Conservation (phyloP, 2,329 filamentous ascomycete species). For the Cytospora schulzeri region DNA sequence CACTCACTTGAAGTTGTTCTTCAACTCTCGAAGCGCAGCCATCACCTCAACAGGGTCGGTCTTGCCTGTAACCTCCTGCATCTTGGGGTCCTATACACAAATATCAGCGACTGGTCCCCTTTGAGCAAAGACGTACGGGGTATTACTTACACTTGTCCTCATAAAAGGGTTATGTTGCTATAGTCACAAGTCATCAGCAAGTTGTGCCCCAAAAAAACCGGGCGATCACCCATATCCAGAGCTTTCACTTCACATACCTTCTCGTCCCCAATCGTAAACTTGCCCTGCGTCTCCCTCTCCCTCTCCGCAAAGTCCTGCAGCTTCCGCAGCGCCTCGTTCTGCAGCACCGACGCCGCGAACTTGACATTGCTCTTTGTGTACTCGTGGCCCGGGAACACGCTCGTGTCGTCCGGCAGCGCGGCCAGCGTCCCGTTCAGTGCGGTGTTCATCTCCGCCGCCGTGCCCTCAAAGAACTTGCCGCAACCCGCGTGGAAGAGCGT, state of each 20-base stretch:
- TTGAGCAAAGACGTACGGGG: neutral
- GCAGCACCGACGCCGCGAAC: conserved; percentile 76
- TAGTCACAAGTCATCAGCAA: conserved; percentile 8
- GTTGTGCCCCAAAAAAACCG: neutral
- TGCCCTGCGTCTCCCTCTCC: conserved; percentile 88
- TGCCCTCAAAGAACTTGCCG: conserved; percentile 94
- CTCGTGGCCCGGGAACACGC: conserved; percentile 93
- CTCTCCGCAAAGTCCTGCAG: conserved; percentile 74
- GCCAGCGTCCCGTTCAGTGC: conserved; percentile 86
- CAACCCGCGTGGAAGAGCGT: conserved; percentile 95
- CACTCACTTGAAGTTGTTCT: conserved; percentile 72
- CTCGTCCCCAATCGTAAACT: conserved; percentile 96
- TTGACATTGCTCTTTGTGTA: conserved; percentile 98
- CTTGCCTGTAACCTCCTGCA: conserved; percentile 83
- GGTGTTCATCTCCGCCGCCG: conserved; percentile 85
- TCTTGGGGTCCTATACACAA: conserved; percentile 67
- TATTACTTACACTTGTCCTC: conserved; percentile 69
- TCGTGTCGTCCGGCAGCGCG: conserved; percentile 82
- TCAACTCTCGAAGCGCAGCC: conserved; percentile 83
- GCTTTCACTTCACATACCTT: conserved; percentile 64
- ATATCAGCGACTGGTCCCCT: conserved; percentile 22
- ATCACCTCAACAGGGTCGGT: conserved; percentile 83
- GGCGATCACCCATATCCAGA: neutral
- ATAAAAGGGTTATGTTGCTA: conserved; percentile 96
- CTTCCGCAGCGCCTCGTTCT: conserved; percentile 74